Evolutionary conservation across 495 filamentous ascomycete genomes (phyloP).

Genomic region (Tuber borchii): DNA sequence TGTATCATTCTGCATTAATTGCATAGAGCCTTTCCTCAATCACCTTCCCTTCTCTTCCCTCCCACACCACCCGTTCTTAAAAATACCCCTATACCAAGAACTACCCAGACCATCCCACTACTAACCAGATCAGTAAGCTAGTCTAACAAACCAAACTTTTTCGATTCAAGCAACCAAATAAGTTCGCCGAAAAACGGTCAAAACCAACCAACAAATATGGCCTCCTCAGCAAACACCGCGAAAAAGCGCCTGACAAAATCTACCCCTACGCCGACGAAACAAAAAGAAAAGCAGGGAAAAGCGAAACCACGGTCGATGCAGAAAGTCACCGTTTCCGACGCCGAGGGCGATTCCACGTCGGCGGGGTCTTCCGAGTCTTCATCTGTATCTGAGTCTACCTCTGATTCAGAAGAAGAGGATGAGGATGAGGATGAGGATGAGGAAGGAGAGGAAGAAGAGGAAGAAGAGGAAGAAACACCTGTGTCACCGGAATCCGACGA

Average conservation of each 20-base stretch:
- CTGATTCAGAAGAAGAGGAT: slow-evolving; percentile 5
- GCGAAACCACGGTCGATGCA: neutral
- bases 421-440: neutral
- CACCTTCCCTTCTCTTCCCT: neutral
- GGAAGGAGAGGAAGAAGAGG: neutral
- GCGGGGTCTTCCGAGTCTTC: neutral
- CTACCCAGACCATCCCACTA: neutral
- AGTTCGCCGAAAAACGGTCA: neutral
- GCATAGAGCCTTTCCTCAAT: neutral
- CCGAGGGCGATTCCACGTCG: neutral
- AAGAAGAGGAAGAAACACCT: slow-evolving; percentile 1
- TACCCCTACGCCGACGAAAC: neutral
- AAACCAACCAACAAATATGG: neutral
- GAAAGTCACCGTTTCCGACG: neutral
- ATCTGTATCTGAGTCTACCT: neutral
- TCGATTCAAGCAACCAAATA: neutral
- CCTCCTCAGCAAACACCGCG: slow-evolving; percentile 4
- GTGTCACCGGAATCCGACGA: slow-evolving; percentile 1
- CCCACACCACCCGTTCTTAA: neutral
- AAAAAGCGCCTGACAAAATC: neutral
- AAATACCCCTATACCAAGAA: neutral
- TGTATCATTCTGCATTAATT: neutral
- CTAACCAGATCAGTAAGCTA: neutral
- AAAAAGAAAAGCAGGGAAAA: neutral
- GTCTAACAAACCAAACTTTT: neutral